Percentiles rank a stretch among this genome's conserved stretches.
Evolutionary conservation across 331 rosid species (phyloP).

Genomic region (Saraca asoca): DNA sequence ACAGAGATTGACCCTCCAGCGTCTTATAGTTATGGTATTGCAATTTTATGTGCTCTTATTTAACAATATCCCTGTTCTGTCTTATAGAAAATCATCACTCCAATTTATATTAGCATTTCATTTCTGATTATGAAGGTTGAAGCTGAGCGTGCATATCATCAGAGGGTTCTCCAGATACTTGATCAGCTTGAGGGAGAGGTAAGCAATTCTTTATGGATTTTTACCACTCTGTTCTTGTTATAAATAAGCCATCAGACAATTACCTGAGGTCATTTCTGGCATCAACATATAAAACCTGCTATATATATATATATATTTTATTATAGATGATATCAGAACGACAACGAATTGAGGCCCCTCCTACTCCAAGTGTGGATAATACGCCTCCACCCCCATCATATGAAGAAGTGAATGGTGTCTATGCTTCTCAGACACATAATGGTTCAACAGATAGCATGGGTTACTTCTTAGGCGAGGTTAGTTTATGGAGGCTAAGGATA

Average conservation of each 20-base stretch:
- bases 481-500: slow-evolving; percentile 12
- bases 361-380: slow-evolving; percentile 61
- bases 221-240: slow-evolving; percentile 21
- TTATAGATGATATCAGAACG: slow-evolving; percentile 85
- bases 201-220: slow-evolving; percentile 19
- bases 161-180: slow-evolving; percentile 77
- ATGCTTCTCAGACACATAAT: slow-evolving; percentile 69
- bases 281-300: slow-evolving; percentile 28
- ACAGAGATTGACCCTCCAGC: slow-evolving; percentile 93
- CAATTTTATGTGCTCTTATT: slow-evolving; percentile 26
- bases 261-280: slow-evolving; percentile 9
- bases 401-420: slow-evolving; percentile 81
- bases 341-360: slow-evolving; percentile 92
- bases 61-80: slow-evolving; percentile 10
- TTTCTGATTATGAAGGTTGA: slow-evolving; percentile 66
- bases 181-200: slow-evolving; percentile 98
- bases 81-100: slow-evolving; percentile 20
- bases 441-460: slow-evolving; percentile 71
- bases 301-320: slow-evolving; percentile 23
- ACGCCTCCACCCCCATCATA: slow-evolving; percentile 91
- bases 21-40: slow-evolving; percentile 86
- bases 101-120: slow-evolving; percentile 10
- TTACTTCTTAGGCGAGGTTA: slow-evolving; percentile 95
- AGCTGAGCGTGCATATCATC: slow-evolving; percentile 87
- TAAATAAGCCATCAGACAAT: slow-evolving; percentile 13